Base-by-base conservation (phyloP, 768 basidiomycete genomes). In the Tephrocybe sp. region DNA sequence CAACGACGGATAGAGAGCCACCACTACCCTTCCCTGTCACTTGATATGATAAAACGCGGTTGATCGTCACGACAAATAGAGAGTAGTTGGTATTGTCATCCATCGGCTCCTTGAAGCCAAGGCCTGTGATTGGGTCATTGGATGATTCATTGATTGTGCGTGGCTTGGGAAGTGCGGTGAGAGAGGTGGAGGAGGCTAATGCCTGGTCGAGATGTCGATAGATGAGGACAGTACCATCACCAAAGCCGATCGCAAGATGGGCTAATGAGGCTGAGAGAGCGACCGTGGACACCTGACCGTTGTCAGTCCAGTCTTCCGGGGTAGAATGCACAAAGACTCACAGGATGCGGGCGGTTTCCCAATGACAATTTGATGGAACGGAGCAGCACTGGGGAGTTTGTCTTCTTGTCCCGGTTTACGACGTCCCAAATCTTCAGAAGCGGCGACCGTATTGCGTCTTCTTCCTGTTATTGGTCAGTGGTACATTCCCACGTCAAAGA, bases 141-240 rank as follows among this genome's bases (percentile, higher is more conserved):
- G 86, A 74, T 2, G 87, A 85, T 59, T 98, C 92, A 60, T 92
- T 90, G 2, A 98, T 73, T 0, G 84, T 77, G 19, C 89, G 84
- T 9, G 87, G 80, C 70, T 97, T 98, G 0, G 93, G 93, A n/a
- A 98, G 69, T 5, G 85, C 67, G 11, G 86, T 85, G 9, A 92
- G 71, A 4, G 87, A 78, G 15, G 76, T 68, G 9, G 85, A 82
- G 38, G 89, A 82, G 2, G 86, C 78, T 27, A 96, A 74, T 1
- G 93, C 93, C 63, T 98, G 94, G 64, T 95, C 87, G 16, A 98
- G 74, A 61, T 98, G 92, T 6, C 92, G 84, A 64, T 92, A 96
- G 13, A 97, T 75, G 8, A 98, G 76, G 13, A 97, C 95, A 0
- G 90, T 90, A 21, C 97, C 97, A 61, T 98, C 95, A 5, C 86